Percentiles rank a stretch among this genome's conserved stretches.
phyloP scores from a whole-genome alignment of 768 basidiomycete species.

The Suillus subaureus region DNA sequence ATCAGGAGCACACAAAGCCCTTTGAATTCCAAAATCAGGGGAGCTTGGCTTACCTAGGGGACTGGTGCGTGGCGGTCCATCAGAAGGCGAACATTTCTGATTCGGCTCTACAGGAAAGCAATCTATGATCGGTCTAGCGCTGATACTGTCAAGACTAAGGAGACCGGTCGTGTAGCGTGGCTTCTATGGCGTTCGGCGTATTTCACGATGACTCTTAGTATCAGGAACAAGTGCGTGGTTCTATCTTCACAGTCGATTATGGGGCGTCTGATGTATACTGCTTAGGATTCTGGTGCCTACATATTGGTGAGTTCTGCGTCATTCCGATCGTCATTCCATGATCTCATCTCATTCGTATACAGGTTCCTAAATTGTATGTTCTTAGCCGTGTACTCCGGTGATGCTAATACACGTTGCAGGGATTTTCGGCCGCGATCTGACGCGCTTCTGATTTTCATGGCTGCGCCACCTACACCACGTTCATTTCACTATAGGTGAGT shows the following conservation, averaged over 20 bases:
- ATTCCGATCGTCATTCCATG: slow-evolving; percentile 10
- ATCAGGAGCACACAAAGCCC: slow-evolving; percentile 45
- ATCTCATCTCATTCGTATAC: slow-evolving; percentile 8
- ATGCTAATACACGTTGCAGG: slow-evolving; percentile 39
- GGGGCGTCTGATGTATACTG: slow-evolving; percentile 13
- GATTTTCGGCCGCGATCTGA: slow-evolving; percentile 78
- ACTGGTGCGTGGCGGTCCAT: slow-evolving; percentile 50
- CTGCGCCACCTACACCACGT: slow-evolving; percentile 1
- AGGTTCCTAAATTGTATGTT: slow-evolving; percentile 72
- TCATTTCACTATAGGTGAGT: slow-evolving; percentile 19
- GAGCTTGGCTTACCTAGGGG: slow-evolving; percentile 78
- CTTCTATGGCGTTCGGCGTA: slow-evolving; percentile 82
- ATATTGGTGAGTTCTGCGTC: slow-evolving; percentile 54
- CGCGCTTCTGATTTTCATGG: slow-evolving; percentile 52
- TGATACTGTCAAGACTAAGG: slow-evolving; percentile 52
- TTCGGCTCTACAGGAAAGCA: slow-evolving; percentile 57
- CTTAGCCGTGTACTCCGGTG: slow-evolving; percentile 9
- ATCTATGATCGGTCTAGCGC: slow-evolving; percentile 68
- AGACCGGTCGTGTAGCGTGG: slow-evolving; percentile 74
- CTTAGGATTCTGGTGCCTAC: slow-evolving; percentile 62
- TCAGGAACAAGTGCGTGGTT: slow-evolving; percentile 63
- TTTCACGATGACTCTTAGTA: slow-evolving; percentile 74
- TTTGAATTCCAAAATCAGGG: slow-evolving; percentile 78
- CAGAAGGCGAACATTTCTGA: slow-evolving; percentile 9
- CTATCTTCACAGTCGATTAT: slow-evolving; percentile 11